Evolutionary conservation across 805 yeast species (phyloP).

Genomic region (Candida quercuum): DNA sequence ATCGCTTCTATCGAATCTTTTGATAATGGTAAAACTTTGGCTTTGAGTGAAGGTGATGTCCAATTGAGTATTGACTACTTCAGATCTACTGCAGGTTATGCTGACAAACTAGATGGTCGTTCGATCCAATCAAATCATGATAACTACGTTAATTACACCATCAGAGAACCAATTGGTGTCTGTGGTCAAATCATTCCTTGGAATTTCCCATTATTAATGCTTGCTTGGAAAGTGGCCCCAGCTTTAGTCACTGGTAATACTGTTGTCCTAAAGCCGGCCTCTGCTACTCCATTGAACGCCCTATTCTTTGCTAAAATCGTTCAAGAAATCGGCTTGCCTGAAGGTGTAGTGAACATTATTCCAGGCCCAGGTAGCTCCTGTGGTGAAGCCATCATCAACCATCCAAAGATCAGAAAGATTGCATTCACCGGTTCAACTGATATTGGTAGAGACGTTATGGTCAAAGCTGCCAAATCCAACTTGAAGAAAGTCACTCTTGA

Average conservation of each 20-base stretch:
- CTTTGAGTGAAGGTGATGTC: slow-evolving; percentile 63
- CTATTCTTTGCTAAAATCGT: slow-evolving; percentile 55
- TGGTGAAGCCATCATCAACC: slow-evolving; percentile 66
- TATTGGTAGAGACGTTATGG: slow-evolving; percentile 67
- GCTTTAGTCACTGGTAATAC: slow-evolving; percentile 76
- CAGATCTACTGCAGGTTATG: slow-evolving; percentile 69
- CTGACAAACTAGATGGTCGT: slow-evolving; percentile 65
- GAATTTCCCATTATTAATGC: slow-evolving; percentile 81
- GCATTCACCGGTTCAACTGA: slow-evolving; percentile 83
- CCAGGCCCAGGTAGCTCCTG: slow-evolving; percentile 72
- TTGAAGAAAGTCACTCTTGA: slow-evolving; percentile 78
- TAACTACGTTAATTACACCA: slow-evolving; percentile 57
- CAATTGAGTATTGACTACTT: slow-evolving; percentile 57
- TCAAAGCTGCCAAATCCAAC: slow-evolving; percentile 62
- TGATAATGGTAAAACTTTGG: slow-evolving; percentile 74
- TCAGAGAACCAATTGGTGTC: slow-evolving; percentile 73
- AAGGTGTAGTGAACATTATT: slow-evolving; percentile 69
- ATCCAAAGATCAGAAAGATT: slow-evolving; percentile 65
- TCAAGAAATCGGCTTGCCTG: slow-evolving; percentile 67
- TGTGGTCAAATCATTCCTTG: slow-evolving; percentile 84
- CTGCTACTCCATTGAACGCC: slow-evolving; percentile 72
- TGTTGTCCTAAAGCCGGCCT: slow-evolving; percentile 68
- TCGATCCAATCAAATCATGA: slow-evolving; percentile 53
- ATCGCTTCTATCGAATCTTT: slow-evolving; percentile 65
- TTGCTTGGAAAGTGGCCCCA: slow-evolving; percentile 77